Percentiles rank a stretch among this genome's conserved stretches.
Evolutionary conservation across 768 basidiomycete species (phyloP).

Genomic region (Boletales sp.): DNA sequence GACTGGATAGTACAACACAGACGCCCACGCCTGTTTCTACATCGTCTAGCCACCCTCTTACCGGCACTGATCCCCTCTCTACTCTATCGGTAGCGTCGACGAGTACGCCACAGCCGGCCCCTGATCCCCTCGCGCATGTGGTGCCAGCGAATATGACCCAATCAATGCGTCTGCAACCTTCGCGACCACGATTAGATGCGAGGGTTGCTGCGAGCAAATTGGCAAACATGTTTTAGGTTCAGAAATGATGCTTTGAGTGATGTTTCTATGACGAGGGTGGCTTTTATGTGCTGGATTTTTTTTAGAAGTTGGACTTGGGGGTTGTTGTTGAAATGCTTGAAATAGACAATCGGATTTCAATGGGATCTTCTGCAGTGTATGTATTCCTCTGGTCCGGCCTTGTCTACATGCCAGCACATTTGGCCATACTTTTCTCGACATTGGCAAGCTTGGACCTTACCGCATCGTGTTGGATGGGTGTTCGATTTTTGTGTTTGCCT

Average conservation of each 20-base stretch:
- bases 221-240: slow-evolving; percentile 78
- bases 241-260: background rate
- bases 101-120: slow-evolving; percentile 27
- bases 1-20: slow-evolving; percentile 11
- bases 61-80: slow-evolving; percentile 12
- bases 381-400: no score
- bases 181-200: slow-evolving; percentile 74
- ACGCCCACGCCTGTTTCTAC: slow-evolving; percentile 3
- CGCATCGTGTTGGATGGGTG: no score
- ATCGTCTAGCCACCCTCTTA: slow-evolving; percentile 17
- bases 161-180: slow-evolving; percentile 71
- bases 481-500: no score
- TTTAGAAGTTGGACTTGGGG: slow-evolving; percentile 6
- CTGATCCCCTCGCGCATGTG: slow-evolving; percentile 66
- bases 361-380: no score
- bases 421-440: no score
- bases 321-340: no score
- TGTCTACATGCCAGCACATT: no score
- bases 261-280: slow-evolving; percentile 3
- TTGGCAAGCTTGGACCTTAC: no score
- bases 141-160: slow-evolving; percentile 63
- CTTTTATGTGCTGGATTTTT: slow-evolving; percentile 21
- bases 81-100: slow-evolving; percentile 1
- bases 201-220: slow-evolving; percentile 85
- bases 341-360: no score